These are phyloP conservation scores for Talaromyces proteolyticus DNA, from an alignment of 495 filamentous ascomycete species.

Conservation along the genomic window DNA sequence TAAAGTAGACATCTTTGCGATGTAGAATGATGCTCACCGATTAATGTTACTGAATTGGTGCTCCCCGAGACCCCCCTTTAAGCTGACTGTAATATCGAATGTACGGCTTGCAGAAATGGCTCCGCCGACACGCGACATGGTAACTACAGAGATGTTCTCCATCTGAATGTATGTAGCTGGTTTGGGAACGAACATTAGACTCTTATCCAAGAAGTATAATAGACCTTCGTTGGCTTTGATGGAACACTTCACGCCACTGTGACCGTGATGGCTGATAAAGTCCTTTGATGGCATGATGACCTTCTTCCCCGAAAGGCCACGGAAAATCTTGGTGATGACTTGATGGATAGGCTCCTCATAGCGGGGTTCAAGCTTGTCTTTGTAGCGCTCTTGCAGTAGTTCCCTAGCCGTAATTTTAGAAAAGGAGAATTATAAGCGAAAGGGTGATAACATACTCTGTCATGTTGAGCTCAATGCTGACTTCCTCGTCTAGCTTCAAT, in stretches of 20 bases:
- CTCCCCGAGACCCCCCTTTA: conserved; percentile 73
- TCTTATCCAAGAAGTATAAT: conserved; percentile 94
- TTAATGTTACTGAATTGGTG: conserved; percentile 99
- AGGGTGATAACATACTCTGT: conserved; percentile 60
- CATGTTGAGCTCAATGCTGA: conserved; percentile 94
- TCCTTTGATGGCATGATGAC: conserved; percentile 89
- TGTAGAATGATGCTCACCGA: conserved; percentile 61
- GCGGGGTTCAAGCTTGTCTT: conserved; percentile 75
- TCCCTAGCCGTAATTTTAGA: conserved; percentile 33
- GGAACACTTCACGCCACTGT: conserved; percentile 96
- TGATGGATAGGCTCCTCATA: conserved; percentile 90
- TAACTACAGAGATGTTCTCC: conserved; percentile 82
- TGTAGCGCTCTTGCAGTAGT: conserved; percentile 74
- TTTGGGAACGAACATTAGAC: conserved; percentile 98
- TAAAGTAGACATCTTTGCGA: too few relatives aligned
- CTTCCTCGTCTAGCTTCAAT: conserved; percentile 95
- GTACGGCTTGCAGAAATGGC: conserved; percentile 91
- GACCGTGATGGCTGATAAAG: conserved; percentile 85
- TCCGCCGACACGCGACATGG: conserved; percentile 92
- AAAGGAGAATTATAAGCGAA: not conserved
- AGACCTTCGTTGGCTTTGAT: conserved; percentile 99
- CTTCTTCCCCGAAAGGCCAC: conserved; percentile 88
- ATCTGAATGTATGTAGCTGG: conserved; percentile 94
- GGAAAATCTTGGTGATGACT: conserved; percentile 91
- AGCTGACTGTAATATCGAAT: conserved; percentile 88